Percentiles rank a stretch among this genome's conserved stretches.
Conservation (phyloP, 2,329 filamentous ascomycete genomes). For the Xylariaceae sp. region DNA sequence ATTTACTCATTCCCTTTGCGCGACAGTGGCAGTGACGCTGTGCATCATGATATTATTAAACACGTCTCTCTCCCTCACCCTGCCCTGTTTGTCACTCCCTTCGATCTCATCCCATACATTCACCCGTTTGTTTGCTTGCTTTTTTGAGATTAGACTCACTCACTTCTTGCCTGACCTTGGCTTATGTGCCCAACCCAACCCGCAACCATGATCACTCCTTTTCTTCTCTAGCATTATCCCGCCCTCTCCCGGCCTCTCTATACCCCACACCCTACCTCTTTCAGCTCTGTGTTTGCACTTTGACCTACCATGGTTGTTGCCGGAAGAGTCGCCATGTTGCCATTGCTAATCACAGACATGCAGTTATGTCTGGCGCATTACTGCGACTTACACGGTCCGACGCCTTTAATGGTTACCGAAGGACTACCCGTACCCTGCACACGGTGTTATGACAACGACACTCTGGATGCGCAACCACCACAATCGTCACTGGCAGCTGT, state of each 20-base stretch:
- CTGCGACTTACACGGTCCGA: slow-evolving; percentile 67
- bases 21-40: slow-evolving; percentile 16
- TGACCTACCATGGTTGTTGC: slow-evolving; percentile 23
- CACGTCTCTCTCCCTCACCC: slow-evolving; percentile 5
- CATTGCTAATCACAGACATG: slow-evolving; percentile 40
- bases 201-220: too few relatives aligned
- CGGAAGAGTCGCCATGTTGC: slow-evolving; percentile 20
- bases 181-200: too few relatives aligned
- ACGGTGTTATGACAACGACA: slow-evolving; percentile 50
- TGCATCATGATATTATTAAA: too few relatives aligned
- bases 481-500: slow-evolving; percentile 40
- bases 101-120: too few relatives aligned
- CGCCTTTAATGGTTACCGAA: slow-evolving; percentile 66
- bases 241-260: too few relatives aligned
- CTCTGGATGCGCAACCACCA: slow-evolving; percentile 34
- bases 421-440: slow-evolving; percentile 58
- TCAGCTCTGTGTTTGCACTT: slow-evolving; percentile 6
- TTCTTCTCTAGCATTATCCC: too few relatives aligned
- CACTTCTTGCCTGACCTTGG: too few relatives aligned
- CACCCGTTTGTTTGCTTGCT: too few relatives aligned
- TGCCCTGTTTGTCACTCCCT: too few relatives aligned
- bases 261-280: too few relatives aligned
- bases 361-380: slow-evolving; percentile 69
- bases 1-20: slow-evolving; percentile 15
- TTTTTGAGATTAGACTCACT: too few relatives aligned